Percentiles rank a stretch among this genome's conserved stretches.
These are phyloP conservation scores for Arthrobotrys megalospora DNA, from an alignment of 2,329 filamentous ascomycete genomes.

Conservation along the genomic window DNA sequence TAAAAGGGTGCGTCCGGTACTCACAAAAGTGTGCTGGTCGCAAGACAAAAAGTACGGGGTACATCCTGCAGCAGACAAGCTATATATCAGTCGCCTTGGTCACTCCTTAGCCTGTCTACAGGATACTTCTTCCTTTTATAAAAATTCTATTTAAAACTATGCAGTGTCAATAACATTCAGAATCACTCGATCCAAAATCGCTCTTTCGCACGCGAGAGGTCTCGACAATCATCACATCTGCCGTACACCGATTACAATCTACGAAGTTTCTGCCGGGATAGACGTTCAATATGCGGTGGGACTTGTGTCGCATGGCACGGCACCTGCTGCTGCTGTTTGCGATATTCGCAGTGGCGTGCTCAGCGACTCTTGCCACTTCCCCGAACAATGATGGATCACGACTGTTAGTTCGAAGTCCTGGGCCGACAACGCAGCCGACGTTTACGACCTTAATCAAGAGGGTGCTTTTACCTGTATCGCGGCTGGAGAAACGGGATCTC, in stretches of 20 bases:
- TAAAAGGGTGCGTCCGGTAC: background rate
- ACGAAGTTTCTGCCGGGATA: background rate
- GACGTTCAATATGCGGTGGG: conserved; percentile 33
- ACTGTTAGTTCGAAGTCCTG: conserved; percentile 12
- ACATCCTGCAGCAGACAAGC: background rate
- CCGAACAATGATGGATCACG: conserved; percentile 19
- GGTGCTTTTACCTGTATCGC: conserved; percentile 19
- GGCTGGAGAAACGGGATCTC: conserved; percentile 60
- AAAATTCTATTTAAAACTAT: conserved; percentile 10
- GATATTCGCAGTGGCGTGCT: conserved; percentile 25
- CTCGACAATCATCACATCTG: background rate
- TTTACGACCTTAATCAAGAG: conserved; percentile 47
- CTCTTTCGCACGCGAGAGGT: conserved; percentile 36
- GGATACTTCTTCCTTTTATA: background rate
- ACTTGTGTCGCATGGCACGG: conserved; percentile 45
- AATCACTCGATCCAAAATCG: conserved; percentile 13
- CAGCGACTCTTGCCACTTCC: conserved; percentile 34
- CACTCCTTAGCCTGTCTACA: conserved; percentile 10
- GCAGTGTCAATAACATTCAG: conserved; percentile 16
- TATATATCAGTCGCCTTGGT: conserved; percentile 19
- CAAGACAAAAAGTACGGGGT: conserved; percentile 27
- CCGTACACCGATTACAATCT: background rate
- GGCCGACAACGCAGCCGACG: conserved; percentile 44
- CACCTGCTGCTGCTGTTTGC: conserved; percentile 31
- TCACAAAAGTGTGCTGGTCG: conserved; percentile 21